Conservation (phyloP, 139 green algal genomes). For the Chlamydomonas eustigma region DNA sequence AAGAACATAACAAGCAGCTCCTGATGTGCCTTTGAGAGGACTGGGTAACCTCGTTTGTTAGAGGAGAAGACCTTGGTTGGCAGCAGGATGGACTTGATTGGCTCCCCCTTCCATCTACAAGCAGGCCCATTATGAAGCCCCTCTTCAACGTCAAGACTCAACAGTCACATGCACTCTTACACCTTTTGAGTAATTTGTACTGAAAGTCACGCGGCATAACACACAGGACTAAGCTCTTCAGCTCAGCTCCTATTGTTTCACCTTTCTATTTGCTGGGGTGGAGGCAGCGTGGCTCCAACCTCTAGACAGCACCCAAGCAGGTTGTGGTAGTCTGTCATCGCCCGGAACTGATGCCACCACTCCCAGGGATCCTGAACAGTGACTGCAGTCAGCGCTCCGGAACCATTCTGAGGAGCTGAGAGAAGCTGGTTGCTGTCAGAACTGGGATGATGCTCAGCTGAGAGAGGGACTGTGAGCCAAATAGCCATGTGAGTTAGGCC, state of each 20-base stretch:
- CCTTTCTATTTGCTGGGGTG: conserved; percentile 25
- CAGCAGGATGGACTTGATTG: conserved; percentile 79
- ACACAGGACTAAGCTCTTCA: too few species aligned
- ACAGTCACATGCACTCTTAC: too few species aligned
- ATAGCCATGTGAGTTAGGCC: conserved; percentile 69
- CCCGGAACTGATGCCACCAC: conserved; percentile 74
- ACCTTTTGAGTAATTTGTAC: too few species aligned
- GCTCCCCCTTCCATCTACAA: conserved; percentile 81
- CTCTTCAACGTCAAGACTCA: too few species aligned
- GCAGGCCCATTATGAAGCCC: too few species aligned
- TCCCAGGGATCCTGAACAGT: conserved; percentile 28
- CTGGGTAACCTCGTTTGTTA: conserved; percentile 85
- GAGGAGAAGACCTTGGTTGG: conserved; percentile 67
- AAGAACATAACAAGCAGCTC: conserved; percentile 67
- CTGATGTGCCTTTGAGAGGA: conserved; percentile 77
- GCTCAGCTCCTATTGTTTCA: too few species aligned
- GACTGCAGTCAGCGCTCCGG: neutral
- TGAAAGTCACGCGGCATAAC: too few species aligned
- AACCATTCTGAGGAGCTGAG: neutral
- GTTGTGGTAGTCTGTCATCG: conserved; percentile 63
- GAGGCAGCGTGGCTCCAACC: conserved; percentile 29
- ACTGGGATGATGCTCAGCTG: neutral
- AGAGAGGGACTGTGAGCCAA: conserved; percentile 83
- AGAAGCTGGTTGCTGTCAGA: neutral
- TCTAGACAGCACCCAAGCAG: conserved; percentile 69